Base-by-base conservation (phyloP, 192 early-diverging fungal genomes). In the Rhizoclosmatium sp. region DNA sequence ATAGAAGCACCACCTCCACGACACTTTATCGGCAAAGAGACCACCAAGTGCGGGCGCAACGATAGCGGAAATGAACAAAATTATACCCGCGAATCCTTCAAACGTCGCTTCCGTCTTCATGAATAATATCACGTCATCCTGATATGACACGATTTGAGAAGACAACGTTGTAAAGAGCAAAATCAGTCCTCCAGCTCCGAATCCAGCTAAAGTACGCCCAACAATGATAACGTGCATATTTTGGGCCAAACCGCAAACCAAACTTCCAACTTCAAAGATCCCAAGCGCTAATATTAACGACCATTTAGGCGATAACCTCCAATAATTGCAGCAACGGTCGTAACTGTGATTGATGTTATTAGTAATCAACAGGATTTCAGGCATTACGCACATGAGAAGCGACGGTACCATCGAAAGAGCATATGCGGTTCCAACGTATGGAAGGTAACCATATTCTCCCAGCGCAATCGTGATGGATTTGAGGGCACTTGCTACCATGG, bases 21-120 rank as follows among this genome's bases (percentile, higher is more conserved):
- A 59, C 21, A 81, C 5, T 14, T 83, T 65, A 60, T 97, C 90
- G 44, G 92, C 92, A 51, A 97, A 93, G 12, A 65, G 39, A 0
- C 62, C 62, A 31, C 62, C 62, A 10, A 65, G 23, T 0, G 62
- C 0, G 0, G 62, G 62, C 0, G 39, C 0, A 0, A 40, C 1
- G 0, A 65, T 23, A 0, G 62, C 62, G 0, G 62, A 65, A 1
- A 65, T 65, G 31, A 19, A 19, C 1, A 65, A 23, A 10, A 65
- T 10, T 31, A 19, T 9, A 10, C 62, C 62, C 19, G 62, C 9
- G 31, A 65, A n/a, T 40, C 62, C 62, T 19, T 40, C 62, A 65
- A 65, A 65, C 19, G 39, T 23, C 9, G 62, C 0, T 23, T 31
- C 62, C 62, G 62, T 65, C 14, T 65, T 31, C 10, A 31, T 31